Base-by-base conservation (phyloP, 106 monocot species). In the Dendrobium chrysotoxum region DNA sequence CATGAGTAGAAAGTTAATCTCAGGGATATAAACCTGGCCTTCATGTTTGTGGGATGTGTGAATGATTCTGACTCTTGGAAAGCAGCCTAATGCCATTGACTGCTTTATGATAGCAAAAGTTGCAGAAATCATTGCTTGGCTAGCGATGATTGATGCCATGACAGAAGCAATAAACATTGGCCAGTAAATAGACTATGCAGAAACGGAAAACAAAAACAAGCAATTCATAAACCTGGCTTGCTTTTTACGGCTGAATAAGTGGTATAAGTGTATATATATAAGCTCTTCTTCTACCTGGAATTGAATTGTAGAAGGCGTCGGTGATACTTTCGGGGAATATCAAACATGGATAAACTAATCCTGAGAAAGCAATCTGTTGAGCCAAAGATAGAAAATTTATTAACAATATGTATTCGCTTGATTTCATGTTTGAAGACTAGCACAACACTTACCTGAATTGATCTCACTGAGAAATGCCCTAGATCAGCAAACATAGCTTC, bases 391-490 rank as follows among this genome's bases (percentile, higher is more conserved):
- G 21, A 53, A 80, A 75, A 78, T 41, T 41, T 50, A 3, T 61
- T 61, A 61, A 7, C 61, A 61, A 42, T 0, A 46, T 46, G 46
- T 46, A 46, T 46, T 46, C 11, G 11, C 11, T 42, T 46, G 10
- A 21, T 18, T 18, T 21, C 4, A 3, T 4, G 23, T 21, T 21
- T 2, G 23, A 61, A 6, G 61, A 23, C 3, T n/a, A 21, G 18
- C 21, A 21, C 20, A 61, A 28, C 2, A 9, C 0, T 30, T 7
- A 93, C 90, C 90, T 90, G 90, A 84, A 93, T 90, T 74, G 93
- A 85, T 88, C 88, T 88, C 23, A 90, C 87, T 64, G 88, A 87
- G 84, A 93, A 93, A 72, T 93, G 90, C 81, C 81, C n/a, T n/a
- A n/a, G n/a, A n/a, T n/a, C n/a, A n/a, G n/a, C n/a, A n/a, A n/a